Conservation (phyloP, 768 basidiomycete genomes). For the Tulasnella sp. region DNA sequence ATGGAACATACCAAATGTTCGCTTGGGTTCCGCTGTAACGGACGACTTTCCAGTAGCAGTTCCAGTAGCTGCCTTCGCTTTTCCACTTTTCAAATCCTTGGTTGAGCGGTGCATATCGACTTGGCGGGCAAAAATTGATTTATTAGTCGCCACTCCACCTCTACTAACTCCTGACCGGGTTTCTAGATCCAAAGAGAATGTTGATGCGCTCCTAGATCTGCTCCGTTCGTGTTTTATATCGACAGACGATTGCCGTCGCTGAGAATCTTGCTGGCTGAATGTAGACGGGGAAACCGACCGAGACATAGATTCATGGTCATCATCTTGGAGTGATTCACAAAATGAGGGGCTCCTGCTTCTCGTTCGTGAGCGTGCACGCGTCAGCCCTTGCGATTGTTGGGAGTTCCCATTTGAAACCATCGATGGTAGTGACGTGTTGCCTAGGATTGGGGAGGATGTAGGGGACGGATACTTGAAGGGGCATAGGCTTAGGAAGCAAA, state of each 20-base stretch:
- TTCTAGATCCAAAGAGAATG: not conserved
- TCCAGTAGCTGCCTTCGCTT: no score
- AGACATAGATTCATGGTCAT: not conserved
- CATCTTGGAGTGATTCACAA: not conserved
- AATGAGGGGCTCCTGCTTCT: slow-evolving; percentile 1
- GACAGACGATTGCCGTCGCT: no score
- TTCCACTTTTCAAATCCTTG: not conserved
- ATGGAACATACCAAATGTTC: no score
- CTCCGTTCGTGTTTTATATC: no score
- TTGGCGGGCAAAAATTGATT: slow-evolving; percentile 7
- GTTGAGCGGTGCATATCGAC: slow-evolving; percentile 2
- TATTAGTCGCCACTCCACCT: not conserved
- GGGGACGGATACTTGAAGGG: slow-evolving; percentile 2
- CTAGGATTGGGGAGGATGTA: not conserved
- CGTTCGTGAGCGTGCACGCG: no score
- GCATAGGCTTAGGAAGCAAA: not conserved
- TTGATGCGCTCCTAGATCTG: not conserved
- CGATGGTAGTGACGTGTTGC: not conserved
- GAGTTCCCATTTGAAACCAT: not conserved
- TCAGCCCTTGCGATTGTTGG: no score
- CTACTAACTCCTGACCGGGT: not conserved
- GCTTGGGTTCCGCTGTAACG: no score
- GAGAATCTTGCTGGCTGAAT: no score
- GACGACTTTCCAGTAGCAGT: no score
- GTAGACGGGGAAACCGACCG: not conserved